Evolutionary conservation across 2,329 filamentous ascomycete species (phyloP).

Genomic region (Tolypocladium inflatum): DNA sequence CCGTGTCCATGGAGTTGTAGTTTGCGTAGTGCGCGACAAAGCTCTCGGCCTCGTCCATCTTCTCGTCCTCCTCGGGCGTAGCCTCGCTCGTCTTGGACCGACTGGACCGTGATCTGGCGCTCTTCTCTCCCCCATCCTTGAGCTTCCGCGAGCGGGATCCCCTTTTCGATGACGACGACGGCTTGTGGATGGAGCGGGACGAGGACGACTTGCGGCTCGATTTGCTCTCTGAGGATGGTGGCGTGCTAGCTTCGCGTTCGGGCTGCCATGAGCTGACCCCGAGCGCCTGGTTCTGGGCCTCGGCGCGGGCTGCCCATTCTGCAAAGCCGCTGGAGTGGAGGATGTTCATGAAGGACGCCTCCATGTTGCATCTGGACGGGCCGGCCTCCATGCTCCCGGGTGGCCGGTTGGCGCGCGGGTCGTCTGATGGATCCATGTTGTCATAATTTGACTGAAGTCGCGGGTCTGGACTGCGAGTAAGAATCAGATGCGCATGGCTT

Average conservation of each 20-base stretch:
- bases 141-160: not conserved
- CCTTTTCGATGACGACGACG: not conserved
- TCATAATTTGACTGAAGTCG: not conserved
- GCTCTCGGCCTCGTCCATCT: not conserved
- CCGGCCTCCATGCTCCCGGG: slow-evolving; percentile 3
- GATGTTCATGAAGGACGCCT: slow-evolving; percentile 6
- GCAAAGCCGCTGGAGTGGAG: slow-evolving; percentile 5
- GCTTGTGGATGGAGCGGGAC: not conserved
- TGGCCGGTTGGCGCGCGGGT: not conserved
- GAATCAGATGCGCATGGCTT: not conserved
- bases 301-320: slow-evolving; percentile 7
- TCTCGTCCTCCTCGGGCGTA: not conserved
- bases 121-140: not conserved
- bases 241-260: not conserved
- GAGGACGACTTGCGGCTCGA: not conserved
- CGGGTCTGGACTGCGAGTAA: not conserved
- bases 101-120: not conserved
- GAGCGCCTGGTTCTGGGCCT: slow-evolving; percentile 2
- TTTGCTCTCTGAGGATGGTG: not conserved
- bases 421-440: not conserved
- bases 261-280: not conserved
- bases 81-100: not conserved
- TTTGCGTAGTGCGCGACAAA: slow-evolving; percentile 4
- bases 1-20: slow-evolving; percentile 6
- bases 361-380: slow-evolving; percentile 6